Percentiles rank a stretch among this genome's conserved stretches.
phyloP scores from a whole-genome alignment of 2,329 filamentous ascomycete genomes.

The Botryotinia globosa region DNA sequence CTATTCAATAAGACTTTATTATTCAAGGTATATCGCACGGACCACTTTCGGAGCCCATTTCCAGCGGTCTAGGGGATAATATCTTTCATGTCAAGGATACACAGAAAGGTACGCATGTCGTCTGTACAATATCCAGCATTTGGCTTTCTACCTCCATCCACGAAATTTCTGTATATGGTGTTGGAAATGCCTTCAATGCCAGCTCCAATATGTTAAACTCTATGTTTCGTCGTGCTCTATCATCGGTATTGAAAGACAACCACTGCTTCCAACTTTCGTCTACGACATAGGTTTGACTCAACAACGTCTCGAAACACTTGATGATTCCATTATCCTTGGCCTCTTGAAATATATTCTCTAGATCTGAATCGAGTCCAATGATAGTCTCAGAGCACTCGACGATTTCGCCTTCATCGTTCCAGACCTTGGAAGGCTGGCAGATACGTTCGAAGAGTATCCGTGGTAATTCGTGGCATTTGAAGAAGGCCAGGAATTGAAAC shows the following conservation, averaged over 20 bases:
- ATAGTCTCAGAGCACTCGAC: background rate
- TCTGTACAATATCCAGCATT: background rate
- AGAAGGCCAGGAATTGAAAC: slow-evolving; percentile 2
- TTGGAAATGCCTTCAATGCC: background rate
- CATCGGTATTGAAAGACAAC: background rate
- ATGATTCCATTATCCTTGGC: background rate
- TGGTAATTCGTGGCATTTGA: background rate
- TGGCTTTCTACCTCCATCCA: background rate
- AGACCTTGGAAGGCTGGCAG: background rate
- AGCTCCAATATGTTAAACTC: background rate
- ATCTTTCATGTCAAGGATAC: background rate
- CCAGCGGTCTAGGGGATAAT: too few species aligned
- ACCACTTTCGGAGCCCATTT: too few species aligned
- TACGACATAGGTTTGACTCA: background rate
- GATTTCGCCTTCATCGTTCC: background rate
- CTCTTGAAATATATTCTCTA: background rate
- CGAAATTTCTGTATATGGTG: background rate
- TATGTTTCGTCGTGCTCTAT: background rate
- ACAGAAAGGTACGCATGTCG: background rate
- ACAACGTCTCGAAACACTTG: background rate
- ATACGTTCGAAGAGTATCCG: background rate
- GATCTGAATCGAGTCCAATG: background rate
- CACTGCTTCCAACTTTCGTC: background rate
- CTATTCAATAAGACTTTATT: too few species aligned
- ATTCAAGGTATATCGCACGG: too few species aligned